phyloP scores from a whole-genome alignment of 2,329 filamentous ascomycete genomes.

The Monosporascus sp. region DNA sequence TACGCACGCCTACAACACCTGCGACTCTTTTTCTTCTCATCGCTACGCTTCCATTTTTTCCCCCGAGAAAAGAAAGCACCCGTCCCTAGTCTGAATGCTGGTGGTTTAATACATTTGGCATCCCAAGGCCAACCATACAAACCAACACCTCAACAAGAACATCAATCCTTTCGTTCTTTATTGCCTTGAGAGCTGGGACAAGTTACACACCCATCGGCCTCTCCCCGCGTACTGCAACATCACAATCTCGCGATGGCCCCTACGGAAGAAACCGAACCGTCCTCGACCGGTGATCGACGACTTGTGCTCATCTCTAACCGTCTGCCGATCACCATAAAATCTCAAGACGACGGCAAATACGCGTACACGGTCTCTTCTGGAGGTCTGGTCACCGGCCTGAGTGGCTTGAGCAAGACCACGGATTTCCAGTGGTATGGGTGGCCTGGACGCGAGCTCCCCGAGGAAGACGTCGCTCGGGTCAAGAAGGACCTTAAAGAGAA shows the following conservation, averaged over 20 bases:
- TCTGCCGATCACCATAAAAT: conserved; percentile 93
- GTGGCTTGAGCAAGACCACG: conserved; percentile 84
- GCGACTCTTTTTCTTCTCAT: no score
- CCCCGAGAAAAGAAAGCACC: no score
- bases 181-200: not conserved
- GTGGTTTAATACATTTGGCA: no score
- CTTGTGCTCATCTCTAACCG: conserved; percentile 91
- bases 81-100: no score
- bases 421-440: conserved; percentile 99
- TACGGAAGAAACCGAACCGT: conserved; percentile 14
- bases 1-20: no score
- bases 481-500: conserved; percentile 77
- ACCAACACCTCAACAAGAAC: no score
- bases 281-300: conserved; percentile 27
- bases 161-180: not conserved
- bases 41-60: no score
- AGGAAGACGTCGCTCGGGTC: conserved; percentile 70
- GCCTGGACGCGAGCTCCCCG: conserved; percentile 88
- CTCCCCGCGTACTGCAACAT: not conserved
- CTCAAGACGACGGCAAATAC: conserved; percentile 85
- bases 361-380: conserved; percentile 95
- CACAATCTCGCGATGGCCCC: conserved; percentile 14
- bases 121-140: no score
- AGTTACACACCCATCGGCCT: not conserved
- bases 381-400: conserved; percentile 88